Base-by-base conservation (phyloP, 768 basidiomycete species). In the Termitomyces sp. region DNA sequence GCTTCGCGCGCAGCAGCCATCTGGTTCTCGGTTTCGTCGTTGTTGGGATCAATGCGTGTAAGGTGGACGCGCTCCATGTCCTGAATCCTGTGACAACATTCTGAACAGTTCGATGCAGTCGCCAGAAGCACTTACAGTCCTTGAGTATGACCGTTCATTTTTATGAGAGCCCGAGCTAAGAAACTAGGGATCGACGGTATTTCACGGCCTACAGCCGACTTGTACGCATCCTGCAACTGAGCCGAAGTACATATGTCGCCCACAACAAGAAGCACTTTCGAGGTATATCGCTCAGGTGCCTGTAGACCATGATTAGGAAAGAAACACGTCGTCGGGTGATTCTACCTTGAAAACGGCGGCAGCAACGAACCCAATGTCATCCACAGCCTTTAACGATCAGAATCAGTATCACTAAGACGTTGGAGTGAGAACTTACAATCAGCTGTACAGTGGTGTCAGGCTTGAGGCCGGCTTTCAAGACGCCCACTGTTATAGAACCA, bases 361-460 rank as follows among this genome's bases (percentile, higher is more conserved):
- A 17, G 72, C 76, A 42, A 78, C 72, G 20, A 63, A 64, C 6
- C 76, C 76, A 60, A 73, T 75, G 58, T 74, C 76, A 25, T 74
- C 73, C 20, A 61, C 70, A 31, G 71, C 73, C 74, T 76, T 36
- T 2, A 6, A 51, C 25, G n/a, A 36, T 12, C 6, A 48, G 4
- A 5, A 57, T 32, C 31, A 31, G n/a, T 40, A 14, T 53, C 14
- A 53, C 2, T 45, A 11, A 17, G 2, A 20, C n/a, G 4, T 11
- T 15, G 3, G 3, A 5, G 2, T 6, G 12, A 6, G 17, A 25
- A 70, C 76, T 60, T 64, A 78, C 78, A 42, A 79, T 68, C 17
- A 78, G 57, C 46, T 72, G 72, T 1, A 76, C 38, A 29, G 72
- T 72, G 1, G 77, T 75, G 11, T 64, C 63, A 3, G 69, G 68